Evolutionary conservation across 257 asterid species (phyloP).

Genomic region (Nicotiana benthamiana): DNA sequence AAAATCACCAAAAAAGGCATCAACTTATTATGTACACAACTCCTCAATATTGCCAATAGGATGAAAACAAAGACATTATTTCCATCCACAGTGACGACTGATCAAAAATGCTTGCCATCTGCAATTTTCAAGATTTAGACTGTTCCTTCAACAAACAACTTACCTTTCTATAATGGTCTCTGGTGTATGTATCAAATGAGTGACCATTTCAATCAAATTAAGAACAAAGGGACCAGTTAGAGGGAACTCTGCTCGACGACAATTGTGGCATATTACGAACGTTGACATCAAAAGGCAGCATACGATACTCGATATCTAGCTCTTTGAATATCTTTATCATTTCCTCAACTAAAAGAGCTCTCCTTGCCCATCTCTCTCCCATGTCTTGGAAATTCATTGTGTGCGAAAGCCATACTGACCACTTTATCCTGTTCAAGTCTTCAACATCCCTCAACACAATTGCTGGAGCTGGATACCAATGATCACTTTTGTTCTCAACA

Average conservation of each 20-base stretch:
- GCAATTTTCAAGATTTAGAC: neutral
- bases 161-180: neutral
- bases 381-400: constrained; percentile 79
- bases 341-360: constrained; percentile 70
- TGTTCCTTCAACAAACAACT: neutral
- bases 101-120: neutral
- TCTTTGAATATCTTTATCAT: constrained; percentile 64
- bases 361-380: constrained; percentile 80
- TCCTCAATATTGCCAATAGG: neutral
- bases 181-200: neutral
- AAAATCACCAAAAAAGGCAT: neutral
- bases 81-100: neutral
- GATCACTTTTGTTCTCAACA: constrained; percentile 54
- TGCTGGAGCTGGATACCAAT: constrained; percentile 70
- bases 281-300: constrained; percentile 69
- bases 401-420: constrained; percentile 72
- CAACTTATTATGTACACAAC: neutral
- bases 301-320: constrained; percentile 71
- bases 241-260: constrained; percentile 50
- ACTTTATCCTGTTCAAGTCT: constrained; percentile 78
- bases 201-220: neutral
- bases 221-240: constrained; percentile 52
- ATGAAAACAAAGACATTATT: too few species aligned
- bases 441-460: constrained; percentile 79
- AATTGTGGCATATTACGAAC: constrained; percentile 64